Conservation (phyloP, 768 basidiomycete genomes). For the Lactarius deliciosus region DNA sequence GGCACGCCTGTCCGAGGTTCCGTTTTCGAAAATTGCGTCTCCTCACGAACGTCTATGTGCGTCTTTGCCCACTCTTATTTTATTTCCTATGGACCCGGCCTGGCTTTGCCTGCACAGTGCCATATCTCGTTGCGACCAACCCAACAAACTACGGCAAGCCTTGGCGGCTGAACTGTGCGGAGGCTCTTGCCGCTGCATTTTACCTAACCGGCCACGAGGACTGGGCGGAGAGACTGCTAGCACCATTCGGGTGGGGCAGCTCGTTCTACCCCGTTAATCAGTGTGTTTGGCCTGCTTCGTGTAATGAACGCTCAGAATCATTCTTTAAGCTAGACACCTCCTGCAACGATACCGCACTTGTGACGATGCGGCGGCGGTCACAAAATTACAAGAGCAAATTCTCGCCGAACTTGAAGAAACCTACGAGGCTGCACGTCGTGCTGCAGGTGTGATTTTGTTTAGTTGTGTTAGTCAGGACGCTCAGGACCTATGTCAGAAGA, state of each 20-base stretch:
- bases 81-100: background rate
- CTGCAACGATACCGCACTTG: conserved; percentile 80
- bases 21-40: conserved; percentile 89
- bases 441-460: conserved; percentile 43
- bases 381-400: conserved; percentile 60
- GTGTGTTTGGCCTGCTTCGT: conserved; percentile 40
- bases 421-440: conserved; percentile 56
- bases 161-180: conserved; percentile 93
- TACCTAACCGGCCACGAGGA: conserved; percentile 86
- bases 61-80: conserved; percentile 36
- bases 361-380: conserved; percentile 55
- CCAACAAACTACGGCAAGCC: conserved; percentile 98
- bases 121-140: conserved; percentile 93
- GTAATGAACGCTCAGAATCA: background rate
- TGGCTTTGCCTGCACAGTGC: conserved; percentile 53
- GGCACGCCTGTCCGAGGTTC: conserved; percentile 93
- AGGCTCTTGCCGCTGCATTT: conserved; percentile 92
- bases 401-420: conserved; percentile 65
- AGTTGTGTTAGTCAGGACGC: background rate
- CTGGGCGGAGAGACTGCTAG: conserved; percentile 76
- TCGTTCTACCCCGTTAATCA: conserved; percentile 86
- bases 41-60: conserved; percentile 87
- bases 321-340: conserved; percentile 30
- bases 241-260: conserved; percentile 88
- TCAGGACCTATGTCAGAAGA: background rate